A percentile compares a stretch with the other conserved stretches of the same genome.
Evolutionary conservation across 371 early-diverging fungal species (phyloP).

Genomic region (Lichtheimia ramosa): DNA sequence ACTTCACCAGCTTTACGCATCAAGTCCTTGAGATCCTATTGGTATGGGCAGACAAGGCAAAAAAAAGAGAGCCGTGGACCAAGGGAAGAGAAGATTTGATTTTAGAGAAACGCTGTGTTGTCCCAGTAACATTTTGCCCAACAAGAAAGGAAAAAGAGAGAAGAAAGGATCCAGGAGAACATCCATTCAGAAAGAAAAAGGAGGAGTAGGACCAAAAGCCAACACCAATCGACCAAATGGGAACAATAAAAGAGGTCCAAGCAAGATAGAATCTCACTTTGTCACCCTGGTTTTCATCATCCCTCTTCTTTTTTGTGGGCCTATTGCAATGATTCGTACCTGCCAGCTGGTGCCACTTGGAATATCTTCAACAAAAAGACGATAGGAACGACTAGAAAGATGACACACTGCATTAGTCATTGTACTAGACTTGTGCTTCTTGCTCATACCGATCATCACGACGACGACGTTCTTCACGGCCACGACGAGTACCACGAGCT

Average conservation of each 20-base stretch:
- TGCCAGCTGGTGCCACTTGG: constrained; percentile 79
- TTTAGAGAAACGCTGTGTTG: too few species aligned
- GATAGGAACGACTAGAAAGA: constrained; percentile 46
- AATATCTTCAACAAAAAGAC: constrained; percentile 71
- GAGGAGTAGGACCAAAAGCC: not conserved
- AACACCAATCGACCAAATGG: not conserved
- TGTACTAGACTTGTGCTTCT: too few species aligned
- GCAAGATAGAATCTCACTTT: not conserved
- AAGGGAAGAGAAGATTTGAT: too few species aligned
- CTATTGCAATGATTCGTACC: constrained; percentile 58
- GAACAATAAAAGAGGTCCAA: not conserved
- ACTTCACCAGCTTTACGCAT: constrained; percentile 96
- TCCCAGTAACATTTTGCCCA: too few species aligned
- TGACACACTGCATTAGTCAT: too few species aligned
- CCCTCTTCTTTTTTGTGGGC: not conserved
- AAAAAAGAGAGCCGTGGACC: constrained; percentile 1
- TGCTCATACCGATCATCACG: constrained; percentile 32
- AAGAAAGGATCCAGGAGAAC: not conserved
- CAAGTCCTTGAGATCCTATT: constrained; percentile 94
- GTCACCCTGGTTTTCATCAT: not conserved
- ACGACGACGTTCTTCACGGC: constrained; percentile 44
- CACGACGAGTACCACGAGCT: constrained; percentile 68
- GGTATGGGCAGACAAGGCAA: constrained; percentile 16
- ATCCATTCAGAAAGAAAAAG: not conserved
- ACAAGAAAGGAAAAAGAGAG: too few species aligned